phyloP scores from a whole-genome alignment of 2,329 filamentous ascomycete species.

The Pestalotiopsis fici region DNA sequence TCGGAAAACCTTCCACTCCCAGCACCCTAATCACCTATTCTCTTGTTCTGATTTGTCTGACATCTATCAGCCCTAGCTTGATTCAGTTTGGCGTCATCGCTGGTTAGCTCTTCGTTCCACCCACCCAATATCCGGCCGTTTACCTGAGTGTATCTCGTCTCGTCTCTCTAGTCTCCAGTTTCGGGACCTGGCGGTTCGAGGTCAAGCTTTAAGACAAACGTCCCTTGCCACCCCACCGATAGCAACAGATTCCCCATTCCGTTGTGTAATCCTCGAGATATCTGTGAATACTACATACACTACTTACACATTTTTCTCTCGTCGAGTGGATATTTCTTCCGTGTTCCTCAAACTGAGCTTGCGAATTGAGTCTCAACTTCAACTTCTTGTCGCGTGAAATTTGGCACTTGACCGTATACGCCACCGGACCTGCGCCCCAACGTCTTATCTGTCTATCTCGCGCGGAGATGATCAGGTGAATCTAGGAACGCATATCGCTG shows the following conservation, averaged over 20 bases:
- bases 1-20: constrained; percentile 1
- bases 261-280: not conserved
- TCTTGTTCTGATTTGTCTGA: not conserved
- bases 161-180: not conserved
- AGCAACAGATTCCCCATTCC: not conserved
- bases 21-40: not conserved
- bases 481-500: not conserved
- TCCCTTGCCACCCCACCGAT: constrained; percentile 10
- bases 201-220: not conserved
- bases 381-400: not conserved
- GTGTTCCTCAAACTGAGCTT: not conserved
- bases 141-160: not conserved
- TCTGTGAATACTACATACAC: not conserved
- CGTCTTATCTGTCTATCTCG: not conserved
- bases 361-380: not conserved
- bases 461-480: not conserved
- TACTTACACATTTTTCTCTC: not conserved
- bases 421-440: not conserved
- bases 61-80: not conserved
- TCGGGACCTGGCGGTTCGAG: constrained; percentile 9
- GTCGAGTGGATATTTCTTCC: not conserved
- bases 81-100: not conserved
- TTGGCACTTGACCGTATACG: not conserved
- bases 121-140: not conserved
- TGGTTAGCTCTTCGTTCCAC: not conserved